Conservation (phyloP, 805 yeast genomes). For the Saturnispora zaruensis region DNA sequence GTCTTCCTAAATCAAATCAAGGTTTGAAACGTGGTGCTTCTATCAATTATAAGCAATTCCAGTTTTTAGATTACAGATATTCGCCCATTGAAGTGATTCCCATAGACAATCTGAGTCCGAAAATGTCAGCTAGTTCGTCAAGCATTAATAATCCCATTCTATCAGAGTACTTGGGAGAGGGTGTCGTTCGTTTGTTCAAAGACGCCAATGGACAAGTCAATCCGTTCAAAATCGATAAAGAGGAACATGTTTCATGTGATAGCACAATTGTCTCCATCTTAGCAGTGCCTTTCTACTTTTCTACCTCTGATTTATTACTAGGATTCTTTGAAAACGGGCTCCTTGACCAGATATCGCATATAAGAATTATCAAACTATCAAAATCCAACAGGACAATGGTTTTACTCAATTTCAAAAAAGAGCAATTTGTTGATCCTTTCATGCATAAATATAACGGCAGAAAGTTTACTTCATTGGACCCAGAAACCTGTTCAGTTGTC, state of each 20-base stretch:
- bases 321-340: slow-evolving; percentile 69
- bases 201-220: slow-evolving; percentile 33
- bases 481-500: slow-evolving; percentile 75
- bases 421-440: slow-evolving; percentile 52
- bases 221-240: slow-evolving; percentile 14
- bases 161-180: slow-evolving; percentile 64
- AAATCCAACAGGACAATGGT: slow-evolving; percentile 67
- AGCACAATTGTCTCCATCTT: slow-evolving; percentile 67
- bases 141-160: slow-evolving; percentile 35
- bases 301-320: slow-evolving; percentile 65
- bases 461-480: slow-evolving; percentile 78
- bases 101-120: slow-evolving; percentile 17
- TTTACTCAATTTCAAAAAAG: slow-evolving; percentile 59
- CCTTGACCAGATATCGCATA: slow-evolving; percentile 51
- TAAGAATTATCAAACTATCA: slow-evolving; percentile 61
- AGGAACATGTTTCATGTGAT: slow-evolving; percentile 32
- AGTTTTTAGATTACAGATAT: slow-evolving; percentile 27
- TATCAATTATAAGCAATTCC: not conserved
- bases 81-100: slow-evolving; percentile 28
- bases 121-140: slow-evolving; percentile 2
- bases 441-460: slow-evolving; percentile 61
- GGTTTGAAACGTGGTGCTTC: not conserved
- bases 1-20: not conserved
- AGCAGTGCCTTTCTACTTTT: slow-evolving; percentile 83
- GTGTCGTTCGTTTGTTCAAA: slow-evolving; percentile 60